Conservation (phyloP, 179 eudicot species). For the Camellia oleifera region DNA sequence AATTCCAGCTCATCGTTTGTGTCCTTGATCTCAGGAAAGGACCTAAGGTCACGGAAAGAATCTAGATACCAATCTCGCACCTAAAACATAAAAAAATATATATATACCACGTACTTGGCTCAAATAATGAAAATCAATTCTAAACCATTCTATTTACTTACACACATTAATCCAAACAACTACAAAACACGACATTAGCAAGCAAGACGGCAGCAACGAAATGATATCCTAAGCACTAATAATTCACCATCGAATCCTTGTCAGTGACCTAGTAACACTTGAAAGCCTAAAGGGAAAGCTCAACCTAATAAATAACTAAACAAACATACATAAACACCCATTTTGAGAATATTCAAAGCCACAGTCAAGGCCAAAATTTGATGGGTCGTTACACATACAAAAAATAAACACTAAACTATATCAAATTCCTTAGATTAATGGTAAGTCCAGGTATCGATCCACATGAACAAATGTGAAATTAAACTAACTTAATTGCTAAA, state of each 20-base stretch:
- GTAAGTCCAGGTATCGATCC: no score
- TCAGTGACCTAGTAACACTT: neutral
- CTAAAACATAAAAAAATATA: constrained; percentile 25
- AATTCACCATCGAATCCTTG: neutral
- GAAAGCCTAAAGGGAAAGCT: neutral
- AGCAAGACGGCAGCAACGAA: neutral
- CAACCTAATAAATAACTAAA: no score
- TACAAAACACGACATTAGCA: neutral
- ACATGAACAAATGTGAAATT: no score
- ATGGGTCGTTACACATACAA: no score
- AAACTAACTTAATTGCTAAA: no score
- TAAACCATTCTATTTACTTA: neutral
- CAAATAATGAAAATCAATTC: neutral
- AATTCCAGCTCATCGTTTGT: constrained; percentile 68
- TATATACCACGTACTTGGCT: neutral
- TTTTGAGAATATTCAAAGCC: no score
- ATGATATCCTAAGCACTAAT: neutral
- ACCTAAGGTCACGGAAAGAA: constrained; percentile 86
- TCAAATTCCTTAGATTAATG: no score
- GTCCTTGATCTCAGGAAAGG: constrained; percentile 65
- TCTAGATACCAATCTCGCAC: constrained; percentile 94
- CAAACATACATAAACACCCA: no score
- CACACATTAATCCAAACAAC: neutral
- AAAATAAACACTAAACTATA: no score
- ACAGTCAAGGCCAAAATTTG: no score